A percentile compares a stretch with the other conserved stretches of the same genome.
Evolutionary conservation across 2,329 filamentous ascomycete genomes (phyloP).

Genomic region (Aspergillus terreus): DNA sequence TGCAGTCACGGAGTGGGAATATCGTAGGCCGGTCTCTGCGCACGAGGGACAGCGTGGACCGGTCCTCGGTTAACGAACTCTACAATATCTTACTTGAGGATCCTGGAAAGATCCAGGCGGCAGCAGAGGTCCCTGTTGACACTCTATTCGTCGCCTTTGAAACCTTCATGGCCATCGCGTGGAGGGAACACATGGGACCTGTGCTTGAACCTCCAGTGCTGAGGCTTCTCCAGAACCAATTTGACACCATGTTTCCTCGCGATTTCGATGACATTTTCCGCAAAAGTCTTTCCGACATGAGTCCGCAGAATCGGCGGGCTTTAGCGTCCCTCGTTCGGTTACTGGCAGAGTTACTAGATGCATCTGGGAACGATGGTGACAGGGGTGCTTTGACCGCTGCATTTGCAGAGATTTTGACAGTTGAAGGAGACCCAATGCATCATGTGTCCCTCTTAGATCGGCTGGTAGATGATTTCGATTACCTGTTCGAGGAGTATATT

Average conservation of each 20-base stretch:
- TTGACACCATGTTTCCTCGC: conserved; percentile 39
- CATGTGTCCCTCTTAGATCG: conserved; percentile 87
- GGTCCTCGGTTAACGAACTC: conserved; percentile 78
- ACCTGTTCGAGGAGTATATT: conserved; percentile 70
- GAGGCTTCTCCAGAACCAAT: conserved; percentile 63
- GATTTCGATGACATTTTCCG: conserved; percentile 57
- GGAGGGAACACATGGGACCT: conserved; percentile 83
- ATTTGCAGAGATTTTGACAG: conserved; percentile 81
- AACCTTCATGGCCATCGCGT: conserved; percentile 83
- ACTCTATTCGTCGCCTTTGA: conserved; percentile 89
- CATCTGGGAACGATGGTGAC: conserved; percentile 86
- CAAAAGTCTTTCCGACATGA: conserved; percentile 49
- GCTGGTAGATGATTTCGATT: conserved; percentile 83
- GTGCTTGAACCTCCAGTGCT: conserved; percentile 71
- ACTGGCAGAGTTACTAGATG: conserved; percentile 80
- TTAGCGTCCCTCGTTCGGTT: conserved; percentile 81
- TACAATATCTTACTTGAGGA: conserved; percentile 86
- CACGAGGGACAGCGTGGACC: conserved; percentile 66
- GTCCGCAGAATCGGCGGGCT: conserved; percentile 64
- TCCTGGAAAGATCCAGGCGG: conserved; percentile 71
- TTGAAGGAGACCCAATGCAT: conserved; percentile 70
- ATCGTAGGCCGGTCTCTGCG: conserved; percentile 75
- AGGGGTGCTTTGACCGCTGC: conserved; percentile 81
- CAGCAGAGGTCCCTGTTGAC: conserved; percentile 73
- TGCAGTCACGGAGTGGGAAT: conserved; percentile 82